Evolutionary conservation across 1,284 basidiomycete species (phyloP).

Genomic region (Marasmius sp.): DNA sequence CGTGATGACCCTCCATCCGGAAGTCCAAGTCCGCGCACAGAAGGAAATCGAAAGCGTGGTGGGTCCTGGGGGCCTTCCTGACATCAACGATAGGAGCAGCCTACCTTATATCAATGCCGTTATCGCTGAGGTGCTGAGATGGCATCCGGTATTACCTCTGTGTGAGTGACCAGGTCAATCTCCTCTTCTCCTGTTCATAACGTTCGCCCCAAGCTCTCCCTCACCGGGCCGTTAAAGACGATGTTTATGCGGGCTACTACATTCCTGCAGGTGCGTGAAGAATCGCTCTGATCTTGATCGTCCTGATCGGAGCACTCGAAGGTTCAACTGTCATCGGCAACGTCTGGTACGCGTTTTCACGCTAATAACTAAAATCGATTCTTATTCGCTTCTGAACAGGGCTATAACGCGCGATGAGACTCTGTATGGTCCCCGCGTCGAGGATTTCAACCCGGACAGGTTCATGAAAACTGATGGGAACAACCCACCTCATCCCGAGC

Average conservation of each 20-base stretch:
- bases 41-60: slow-evolving; percentile 33
- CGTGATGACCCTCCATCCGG: slow-evolving; percentile 27
- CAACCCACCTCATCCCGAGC: neutral
- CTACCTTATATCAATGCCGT: slow-evolving; percentile 33
- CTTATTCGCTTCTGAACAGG: neutral
- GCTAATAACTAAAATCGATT: neutral
- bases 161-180: neutral
- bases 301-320: neutral
- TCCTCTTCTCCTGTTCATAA: neutral
- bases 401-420: neutral
- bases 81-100: slow-evolving; percentile 28
- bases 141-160: neutral
- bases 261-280: neutral
- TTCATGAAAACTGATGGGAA: neutral
- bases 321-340: neutral
- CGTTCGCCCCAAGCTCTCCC: neutral
- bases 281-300: neutral
- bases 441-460: neutral
- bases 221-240: neutral
- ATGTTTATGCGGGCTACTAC: neutral
- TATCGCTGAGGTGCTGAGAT: slow-evolving; percentile 15
- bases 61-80: slow-evolving; percentile 31
- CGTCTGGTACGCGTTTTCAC: neutral
- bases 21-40: slow-evolving; percentile 27
- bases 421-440: neutral